Percentiles rank a stretch among this genome's conserved stretches.
phyloP scores from a whole-genome alignment of 1,284 basidiomycete genomes.

The Sporisorium sorghi region DNA sequence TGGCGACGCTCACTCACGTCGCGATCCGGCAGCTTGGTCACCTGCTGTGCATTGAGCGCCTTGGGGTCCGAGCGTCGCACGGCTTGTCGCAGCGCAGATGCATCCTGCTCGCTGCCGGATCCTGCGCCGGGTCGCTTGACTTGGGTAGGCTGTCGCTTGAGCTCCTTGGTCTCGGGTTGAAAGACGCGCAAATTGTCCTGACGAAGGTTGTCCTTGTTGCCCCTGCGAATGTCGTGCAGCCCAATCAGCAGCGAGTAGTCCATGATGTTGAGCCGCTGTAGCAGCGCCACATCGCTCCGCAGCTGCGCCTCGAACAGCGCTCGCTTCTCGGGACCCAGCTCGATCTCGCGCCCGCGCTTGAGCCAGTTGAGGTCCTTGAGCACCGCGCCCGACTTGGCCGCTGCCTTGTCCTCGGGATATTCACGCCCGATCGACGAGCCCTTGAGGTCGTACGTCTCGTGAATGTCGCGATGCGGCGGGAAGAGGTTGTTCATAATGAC shows the following conservation, averaged over 20 bases:
- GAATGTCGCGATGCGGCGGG: conserved; percentile 94
- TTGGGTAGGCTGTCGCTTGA: conserved; percentile 40
- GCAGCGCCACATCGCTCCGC: conserved; percentile 83
- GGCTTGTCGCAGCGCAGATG: conserved; percentile 73
- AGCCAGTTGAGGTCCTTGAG: conserved; percentile 98
- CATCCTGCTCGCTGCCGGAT: conserved; percentile 72
- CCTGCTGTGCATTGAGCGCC: conserved; percentile 75
- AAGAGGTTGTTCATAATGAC: conserved; percentile 99
- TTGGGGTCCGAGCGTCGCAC: conserved; percentile 85
- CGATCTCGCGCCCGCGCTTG: conserved; percentile 79
- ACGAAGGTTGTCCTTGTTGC: conserved; percentile 89
- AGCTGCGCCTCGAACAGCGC: conserved; percentile 90
- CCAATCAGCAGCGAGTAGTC: conserved; percentile 95
- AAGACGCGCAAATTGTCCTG: conserved; percentile 91
- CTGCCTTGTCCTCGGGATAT: conserved; percentile 86
- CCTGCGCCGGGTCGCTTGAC: conserved; percentile 39
- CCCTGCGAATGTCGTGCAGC: conserved; percentile 89
- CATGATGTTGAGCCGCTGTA: conserved; percentile 89
- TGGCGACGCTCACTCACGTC: conserved; percentile 80
- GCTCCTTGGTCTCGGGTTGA: conserved; percentile 74
- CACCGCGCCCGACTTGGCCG: conserved; percentile 84
- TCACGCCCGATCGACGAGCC: conserved; percentile 90
- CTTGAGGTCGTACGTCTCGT: conserved; percentile 97
- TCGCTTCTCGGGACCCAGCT: conserved; percentile 92
- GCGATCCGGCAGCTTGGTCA: conserved; percentile 77